Base-by-base conservation (phyloP, 805 yeast genomes). In the Candida hispaniensis region DNA sequence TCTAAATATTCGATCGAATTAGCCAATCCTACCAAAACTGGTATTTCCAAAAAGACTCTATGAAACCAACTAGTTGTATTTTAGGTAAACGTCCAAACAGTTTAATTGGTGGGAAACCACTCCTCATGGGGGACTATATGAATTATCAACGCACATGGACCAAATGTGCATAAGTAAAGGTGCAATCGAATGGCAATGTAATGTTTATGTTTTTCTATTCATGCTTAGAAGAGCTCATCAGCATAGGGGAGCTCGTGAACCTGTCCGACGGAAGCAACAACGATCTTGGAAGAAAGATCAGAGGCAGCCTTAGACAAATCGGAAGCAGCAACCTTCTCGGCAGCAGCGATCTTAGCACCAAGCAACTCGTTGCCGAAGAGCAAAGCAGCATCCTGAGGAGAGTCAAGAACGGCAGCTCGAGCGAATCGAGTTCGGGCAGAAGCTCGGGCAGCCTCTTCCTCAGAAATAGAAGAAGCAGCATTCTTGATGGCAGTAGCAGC, bases 221-320 rank as follows among this genome's bases (percentile, higher is more conserved):
- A n/a, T 16, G 15, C 12, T 34, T 54, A 58, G 59, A 79, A 80
- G 63, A 88, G 76, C 66, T 91, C 95, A 60, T 79, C 85, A 51
- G 79, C 77, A 60, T 67, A 79, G 53, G 98, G 96, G 64, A 88
- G 73, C 47, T 73, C 74, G 55, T 75, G 77, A 43, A 78, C 73
- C 60, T 83, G 78, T 63, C 97, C 98, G 44, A 82, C 76, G 44
- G 91, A 95, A 46, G 78, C 91, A 54, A 79, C 76, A 66, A 77
- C 83, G 66, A 75, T 76, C 53, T 73, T 73, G 45, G 67, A 68
- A 34, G 38, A 42, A 20, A 40, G 44, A 39, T 46, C 41, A 29
- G 53, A 58, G 26, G 50, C 47, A 11, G 38, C 38, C 30, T 34
- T 20, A 16, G 30, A 11, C n/a, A 34, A 20, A 19, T 34, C 30